Conservation (phyloP, 2,329 filamentous ascomycete species). For the Fusarium pseudonygamai region DNA sequence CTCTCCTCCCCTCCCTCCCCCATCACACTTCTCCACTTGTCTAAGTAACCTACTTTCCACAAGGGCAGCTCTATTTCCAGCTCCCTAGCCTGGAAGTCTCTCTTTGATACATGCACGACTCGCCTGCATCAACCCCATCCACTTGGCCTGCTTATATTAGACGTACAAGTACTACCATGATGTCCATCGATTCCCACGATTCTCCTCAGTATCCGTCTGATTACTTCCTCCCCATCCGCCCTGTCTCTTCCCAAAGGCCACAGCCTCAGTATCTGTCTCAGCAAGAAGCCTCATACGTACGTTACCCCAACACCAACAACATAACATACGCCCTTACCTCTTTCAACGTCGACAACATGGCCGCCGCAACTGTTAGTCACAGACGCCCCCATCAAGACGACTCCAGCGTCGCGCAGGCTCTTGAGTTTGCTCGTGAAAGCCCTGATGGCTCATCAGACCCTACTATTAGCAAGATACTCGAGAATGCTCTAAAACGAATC, state of each 20-base stretch:
- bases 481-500: constrained; percentile 69
- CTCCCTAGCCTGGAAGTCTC: constrained; percentile 42
- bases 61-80: constrained; percentile 40
- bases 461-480: constrained; percentile 70
- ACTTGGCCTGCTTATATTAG: constrained; percentile 43
- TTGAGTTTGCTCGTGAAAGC: constrained; percentile 80
- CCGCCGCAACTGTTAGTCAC: constrained; percentile 28
- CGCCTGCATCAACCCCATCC: constrained; percentile 43
- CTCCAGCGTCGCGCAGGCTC: constrained; percentile 68
- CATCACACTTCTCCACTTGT: constrained; percentile 38
- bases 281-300: constrained; percentile 34
- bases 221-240: constrained; percentile 37
- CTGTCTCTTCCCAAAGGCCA: constrained; percentile 31
- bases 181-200: constrained; percentile 44
- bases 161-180: constrained; percentile 45
- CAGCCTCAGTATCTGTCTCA: constrained; percentile 36
- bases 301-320: constrained; percentile 28
- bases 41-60: constrained; percentile 35
- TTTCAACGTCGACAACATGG: constrained; percentile 30
- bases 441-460: constrained; percentile 72
- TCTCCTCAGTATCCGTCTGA: constrained; percentile 39
- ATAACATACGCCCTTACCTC: constrained; percentile 20
- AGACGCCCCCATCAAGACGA: constrained; percentile 44
- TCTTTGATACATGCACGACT: constrained; percentile 45
- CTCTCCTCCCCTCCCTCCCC: constrained; percentile 19